phyloP scores from a whole-genome alignment of 2,329 filamentous ascomycete species.

The Penicillium sp. region DNA sequence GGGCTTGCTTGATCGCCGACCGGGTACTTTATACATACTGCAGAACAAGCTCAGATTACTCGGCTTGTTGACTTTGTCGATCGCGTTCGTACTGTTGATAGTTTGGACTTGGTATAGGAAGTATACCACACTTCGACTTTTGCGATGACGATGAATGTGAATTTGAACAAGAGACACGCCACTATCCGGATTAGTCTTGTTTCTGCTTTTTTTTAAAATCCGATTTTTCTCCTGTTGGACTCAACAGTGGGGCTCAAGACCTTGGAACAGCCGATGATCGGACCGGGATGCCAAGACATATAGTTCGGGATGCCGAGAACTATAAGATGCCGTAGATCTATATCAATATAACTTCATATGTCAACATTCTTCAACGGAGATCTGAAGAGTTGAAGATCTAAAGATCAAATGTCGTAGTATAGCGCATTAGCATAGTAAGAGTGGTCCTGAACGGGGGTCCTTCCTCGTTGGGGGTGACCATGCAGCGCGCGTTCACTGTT shows the following conservation, averaged over 20 bases:
- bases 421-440: background rate
- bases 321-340: background rate
- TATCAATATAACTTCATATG: background rate
- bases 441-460: background rate
- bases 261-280: conserved; percentile 20
- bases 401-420: background rate
- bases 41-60: background rate
- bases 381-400: too few species aligned
- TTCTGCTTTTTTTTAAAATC: background rate
- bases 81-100: background rate
- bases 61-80: background rate
- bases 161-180: background rate
- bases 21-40: background rate
- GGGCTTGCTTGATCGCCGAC: background rate
- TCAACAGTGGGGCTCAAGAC: conserved; percentile 17
- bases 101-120: background rate
- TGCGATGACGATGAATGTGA: background rate
- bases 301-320: conserved; percentile 8
- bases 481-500: background rate
- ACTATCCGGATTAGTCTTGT: background rate
- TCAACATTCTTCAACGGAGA: background rate
- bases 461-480: background rate
- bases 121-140: background rate
- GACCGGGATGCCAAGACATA: conserved; percentile 19
- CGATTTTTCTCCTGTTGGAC: conserved; percentile 16